These are phyloP conservation scores for Tulasnella sp. DNA, from an alignment of 768 basidiomycete species.

Conservation along the genomic window DNA sequence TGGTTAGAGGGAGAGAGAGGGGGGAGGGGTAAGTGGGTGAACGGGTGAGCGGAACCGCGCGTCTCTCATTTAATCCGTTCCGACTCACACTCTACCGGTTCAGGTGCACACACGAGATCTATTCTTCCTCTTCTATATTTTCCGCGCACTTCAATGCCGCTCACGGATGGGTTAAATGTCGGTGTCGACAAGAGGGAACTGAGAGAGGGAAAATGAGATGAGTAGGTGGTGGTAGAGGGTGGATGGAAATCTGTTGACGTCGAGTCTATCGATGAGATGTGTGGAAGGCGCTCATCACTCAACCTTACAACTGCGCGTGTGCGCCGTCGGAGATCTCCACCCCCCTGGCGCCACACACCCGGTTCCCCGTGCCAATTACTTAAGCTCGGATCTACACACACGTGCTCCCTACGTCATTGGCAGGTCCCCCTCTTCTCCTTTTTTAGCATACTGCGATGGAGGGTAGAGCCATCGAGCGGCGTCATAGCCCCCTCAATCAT, in stretches of 20 bases:
- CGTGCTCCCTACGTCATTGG: conserved; percentile 2
- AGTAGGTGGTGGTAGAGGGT: conserved; percentile 2
- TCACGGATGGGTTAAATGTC: neutral
- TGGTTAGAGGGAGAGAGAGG: neutral
- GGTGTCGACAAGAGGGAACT: neutral
- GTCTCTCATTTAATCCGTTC: neutral
- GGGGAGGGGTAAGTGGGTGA: neutral
- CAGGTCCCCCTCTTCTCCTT: neutral
- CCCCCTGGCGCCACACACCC: neutral
- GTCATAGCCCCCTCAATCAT: neutral
- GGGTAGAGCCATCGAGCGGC: neutral
- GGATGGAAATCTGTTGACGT: conserved; percentile 21
- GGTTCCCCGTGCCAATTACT: neutral
- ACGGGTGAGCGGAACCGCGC: conserved; percentile 14
- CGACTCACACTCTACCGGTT: neutral
- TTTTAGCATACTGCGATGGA: neutral
- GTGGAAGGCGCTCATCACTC: conserved; percentile 10
- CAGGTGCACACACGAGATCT: conserved; percentile 6
- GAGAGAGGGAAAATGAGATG: neutral
- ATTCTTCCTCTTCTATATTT: neutral
- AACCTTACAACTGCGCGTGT: conserved; percentile 10
- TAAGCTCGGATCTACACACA: conserved; percentile 12
- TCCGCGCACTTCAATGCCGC: neutral
- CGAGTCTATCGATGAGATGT: conserved; percentile 21
- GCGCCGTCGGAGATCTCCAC: conserved; percentile 11